Percentiles rank a stretch among this genome's conserved stretches.
phyloP scores from a whole-genome alignment of 306 rosid genomes.

The Vigna angularis region DNA sequence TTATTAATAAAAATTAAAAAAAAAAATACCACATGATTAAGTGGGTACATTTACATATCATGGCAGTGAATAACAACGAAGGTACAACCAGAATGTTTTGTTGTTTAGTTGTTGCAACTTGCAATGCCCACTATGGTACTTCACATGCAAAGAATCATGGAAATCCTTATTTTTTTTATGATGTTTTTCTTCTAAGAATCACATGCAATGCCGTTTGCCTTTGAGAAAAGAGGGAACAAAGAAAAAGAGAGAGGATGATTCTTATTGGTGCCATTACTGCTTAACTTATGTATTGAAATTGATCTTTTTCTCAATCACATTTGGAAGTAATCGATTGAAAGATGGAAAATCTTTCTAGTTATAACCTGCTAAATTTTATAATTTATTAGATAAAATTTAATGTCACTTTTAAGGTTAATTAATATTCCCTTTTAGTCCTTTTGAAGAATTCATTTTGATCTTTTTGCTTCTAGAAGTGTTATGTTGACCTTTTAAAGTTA shows the following conservation, averaged over 20 bases:
- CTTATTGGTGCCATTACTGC: neutral
- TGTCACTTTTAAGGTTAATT: too few relatives aligned
- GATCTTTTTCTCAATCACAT: neutral
- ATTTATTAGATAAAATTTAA: too few relatives aligned
- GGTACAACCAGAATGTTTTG: neutral
- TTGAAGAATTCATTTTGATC: too few relatives aligned
- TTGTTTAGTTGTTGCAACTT: neutral
- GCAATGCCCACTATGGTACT: constrained; percentile 12
- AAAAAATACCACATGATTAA: neutral
- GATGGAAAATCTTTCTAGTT: neutral
- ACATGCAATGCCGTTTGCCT: constrained; percentile 20
- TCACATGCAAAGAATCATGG: constrained; percentile 34
- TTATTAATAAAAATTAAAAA: neutral
- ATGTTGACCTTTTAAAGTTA: too few relatives aligned
- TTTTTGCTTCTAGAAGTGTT: too few relatives aligned
- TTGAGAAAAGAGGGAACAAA: neutral
- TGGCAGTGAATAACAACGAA: neutral
- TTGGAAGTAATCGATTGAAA: neutral
- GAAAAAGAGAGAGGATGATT: neutral
- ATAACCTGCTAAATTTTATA: too few relatives aligned
- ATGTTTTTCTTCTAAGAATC: neutral
- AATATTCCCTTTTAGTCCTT: too few relatives aligned
- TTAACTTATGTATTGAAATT: neutral
- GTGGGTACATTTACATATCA: neutral
- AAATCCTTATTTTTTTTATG: neutral